Base-by-base conservation (phyloP, 148 eudicot genomes). In the Amaranthus cruentus region DNA sequence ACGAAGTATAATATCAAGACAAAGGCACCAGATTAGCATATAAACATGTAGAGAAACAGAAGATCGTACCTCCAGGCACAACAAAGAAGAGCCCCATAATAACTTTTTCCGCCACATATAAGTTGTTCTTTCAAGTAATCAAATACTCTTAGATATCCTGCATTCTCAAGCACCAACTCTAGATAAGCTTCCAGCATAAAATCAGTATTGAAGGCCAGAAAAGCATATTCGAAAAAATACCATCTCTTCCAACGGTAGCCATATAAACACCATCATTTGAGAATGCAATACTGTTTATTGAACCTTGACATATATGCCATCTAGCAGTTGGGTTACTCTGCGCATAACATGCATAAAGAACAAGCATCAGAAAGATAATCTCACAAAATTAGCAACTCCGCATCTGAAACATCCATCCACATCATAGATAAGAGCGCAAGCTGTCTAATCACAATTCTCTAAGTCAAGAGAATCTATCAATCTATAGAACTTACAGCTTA, bases 231-330 rank as follows among this genome's bases (percentile, higher is more conserved):
- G 64, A 64, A 63, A 51, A 75, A 44, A 70, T 88, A 90, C 96
- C 96, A 80, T 90, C 96, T 83, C 96, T 88, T 73, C 96, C 96
- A 71, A 87, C 96, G 56, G 92, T 87, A 47, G 90, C 92, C 81
- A 91, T 78, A 74, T 87, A 78, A 10, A 78, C 78, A 70, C 97
- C 97, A 66, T 91, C 93, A 55, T 80, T 77, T 43, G 97, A 91
- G 73, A 91, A 91, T 42, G 89, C 81, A 48, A 91, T 74, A 75
- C 87, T 84, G 75, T 91, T 91, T 21, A 91, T 83, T 70, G 94
- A 79, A 65, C 97, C 97, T 85, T 87, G 91, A 81, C 94, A 86
- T 38, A 91, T 81, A 81, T 91, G 97, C 97, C 97, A 91, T 85
- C 91, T 84, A 69, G 91, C 87, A 70, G 83, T 73, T 55, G 97